phyloP scores from a whole-genome alignment of 1,284 basidiomycete genomes.

The Malassezia nana region DNA sequence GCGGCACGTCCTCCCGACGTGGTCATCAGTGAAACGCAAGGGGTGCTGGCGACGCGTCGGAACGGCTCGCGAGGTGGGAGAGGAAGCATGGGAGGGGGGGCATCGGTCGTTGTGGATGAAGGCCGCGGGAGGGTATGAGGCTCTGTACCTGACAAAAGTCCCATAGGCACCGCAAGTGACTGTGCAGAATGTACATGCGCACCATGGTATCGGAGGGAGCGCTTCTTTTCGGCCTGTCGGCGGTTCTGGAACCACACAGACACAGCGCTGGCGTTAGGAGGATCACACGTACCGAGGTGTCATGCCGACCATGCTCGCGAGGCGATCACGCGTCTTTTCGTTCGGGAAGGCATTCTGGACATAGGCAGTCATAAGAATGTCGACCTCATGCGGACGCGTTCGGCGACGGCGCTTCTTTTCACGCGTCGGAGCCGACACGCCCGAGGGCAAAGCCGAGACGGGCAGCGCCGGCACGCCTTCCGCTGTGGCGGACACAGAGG shows the following conservation, averaged over 20 bases:
- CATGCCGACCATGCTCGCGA: slow-evolving; percentile 36
- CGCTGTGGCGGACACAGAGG: background rate
- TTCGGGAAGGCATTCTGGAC: slow-evolving; percentile 40
- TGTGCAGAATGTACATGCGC: no score
- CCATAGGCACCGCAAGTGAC: background rate
- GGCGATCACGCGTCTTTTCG: slow-evolving; percentile 30
- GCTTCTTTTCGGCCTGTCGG: slow-evolving; percentile 44
- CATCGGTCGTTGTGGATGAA: background rate
- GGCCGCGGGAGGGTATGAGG: background rate
- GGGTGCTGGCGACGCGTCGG: slow-evolving; percentile 25
- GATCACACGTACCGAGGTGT: slow-evolving; percentile 27
- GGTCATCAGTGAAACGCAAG: slow-evolving; percentile 27
- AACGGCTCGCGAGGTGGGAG: slow-evolving; percentile 23
- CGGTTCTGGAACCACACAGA: slow-evolving; percentile 47
- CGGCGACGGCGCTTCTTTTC: slow-evolving; percentile 27
- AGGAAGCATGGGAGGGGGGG: background rate
- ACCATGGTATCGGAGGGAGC: slow-evolving; percentile 33
- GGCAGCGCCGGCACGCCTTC: background rate
- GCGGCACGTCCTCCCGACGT: slow-evolving; percentile 27
- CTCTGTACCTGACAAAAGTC: background rate
- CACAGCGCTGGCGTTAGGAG: slow-evolving; percentile 23
- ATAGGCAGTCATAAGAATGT: slow-evolving; percentile 33
- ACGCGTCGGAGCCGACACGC: background rate
- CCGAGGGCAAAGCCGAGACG: background rate
- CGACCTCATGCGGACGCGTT: slow-evolving; percentile 35